These are phyloP conservation scores for Beauveria sp. DNA, from an alignment of 2,329 filamentous ascomycete genomes.

Conservation along the genomic window DNA sequence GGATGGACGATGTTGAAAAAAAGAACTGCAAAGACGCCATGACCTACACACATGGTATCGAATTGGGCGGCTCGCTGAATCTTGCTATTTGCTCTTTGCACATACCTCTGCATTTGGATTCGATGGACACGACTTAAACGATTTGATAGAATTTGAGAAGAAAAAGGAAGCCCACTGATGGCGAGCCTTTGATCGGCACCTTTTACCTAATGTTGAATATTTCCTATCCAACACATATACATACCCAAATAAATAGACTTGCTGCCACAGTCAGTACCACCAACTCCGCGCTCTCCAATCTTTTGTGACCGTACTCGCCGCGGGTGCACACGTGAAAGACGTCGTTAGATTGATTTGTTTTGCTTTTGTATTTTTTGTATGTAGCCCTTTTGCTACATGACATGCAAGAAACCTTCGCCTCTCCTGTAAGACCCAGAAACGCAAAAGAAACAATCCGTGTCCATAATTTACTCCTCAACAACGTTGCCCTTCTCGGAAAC, in stretches of 20 bases:
- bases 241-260: background rate
- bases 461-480: slow-evolving; percentile 54
- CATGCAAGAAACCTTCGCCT: slow-evolving; percentile 56
- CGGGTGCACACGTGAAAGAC: background rate
- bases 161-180: background rate
- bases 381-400: slow-evolving; percentile 47
- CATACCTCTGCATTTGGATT: slow-evolving; percentile 8
- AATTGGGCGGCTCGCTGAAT: background rate
- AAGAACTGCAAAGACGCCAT: background rate
- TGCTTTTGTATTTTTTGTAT: slow-evolving; percentile 30
- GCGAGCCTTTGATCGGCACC: background rate
- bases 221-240: background rate
- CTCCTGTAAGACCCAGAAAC: slow-evolving; percentile 55
- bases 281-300: background rate
- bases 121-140: slow-evolving; percentile 2
- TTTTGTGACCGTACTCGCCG: background rate
- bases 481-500: slow-evolving; percentile 99
- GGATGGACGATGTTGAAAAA: background rate
- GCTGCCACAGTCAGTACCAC: background rate
- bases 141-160: slow-evolving; percentile 3
- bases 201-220: background rate
- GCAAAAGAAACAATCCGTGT: slow-evolving; percentile 42
- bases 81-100: background rate
- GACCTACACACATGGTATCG: background rate
- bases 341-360: slow-evolving; percentile 23